Conservation (phyloP, 305 asterid species). For the Fraxinus velutina region DNA sequence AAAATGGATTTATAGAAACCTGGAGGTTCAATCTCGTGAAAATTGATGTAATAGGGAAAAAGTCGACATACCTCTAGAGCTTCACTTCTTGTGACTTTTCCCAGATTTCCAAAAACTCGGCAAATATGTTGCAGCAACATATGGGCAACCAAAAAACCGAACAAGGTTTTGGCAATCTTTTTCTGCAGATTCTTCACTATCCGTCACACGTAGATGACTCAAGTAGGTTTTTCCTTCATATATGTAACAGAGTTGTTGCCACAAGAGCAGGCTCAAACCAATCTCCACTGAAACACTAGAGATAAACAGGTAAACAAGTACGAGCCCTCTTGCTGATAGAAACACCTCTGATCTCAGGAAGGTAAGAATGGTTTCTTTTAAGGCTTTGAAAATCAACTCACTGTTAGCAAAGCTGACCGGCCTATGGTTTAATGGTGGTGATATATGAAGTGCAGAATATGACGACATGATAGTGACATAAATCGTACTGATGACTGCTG, state of each 20-base stretch:
- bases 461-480: slow-evolving; percentile 55
- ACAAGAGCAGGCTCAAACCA: slow-evolving; percentile 70
- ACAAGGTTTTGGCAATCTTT: slow-evolving; percentile 66
- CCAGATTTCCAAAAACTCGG: slow-evolving; percentile 63
- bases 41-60: not conserved
- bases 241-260: slow-evolving; percentile 85
- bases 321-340: slow-evolving; percentile 63
- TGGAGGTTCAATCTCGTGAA: slow-evolving; percentile 8
- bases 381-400: slow-evolving; percentile 32
- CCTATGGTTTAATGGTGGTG: slow-evolving; percentile 47
- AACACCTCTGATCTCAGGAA: slow-evolving; percentile 56
- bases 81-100: slow-evolving; percentile 66
- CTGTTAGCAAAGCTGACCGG: slow-evolving; percentile 17
- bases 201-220: slow-evolving; percentile 56
- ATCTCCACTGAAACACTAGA: slow-evolving; percentile 71
- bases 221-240: slow-evolving; percentile 81
- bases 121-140: slow-evolving; percentile 43
- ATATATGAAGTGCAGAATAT: slow-evolving; percentile 45
- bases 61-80: slow-evolving; percentile 34
- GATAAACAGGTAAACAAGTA: slow-evolving; percentile 67
- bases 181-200: slow-evolving; percentile 42
- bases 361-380: slow-evolving; percentile 46
- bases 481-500: slow-evolving; percentile 57
- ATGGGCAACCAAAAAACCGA: slow-evolving; percentile 63
- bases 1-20: not conserved